A percentile compares a stretch with the other conserved stretches of the same genome.
Evolutionary conservation across 306 rosid genomes (phyloP).

Genomic region (Fragaria nilgerrensis): DNA sequence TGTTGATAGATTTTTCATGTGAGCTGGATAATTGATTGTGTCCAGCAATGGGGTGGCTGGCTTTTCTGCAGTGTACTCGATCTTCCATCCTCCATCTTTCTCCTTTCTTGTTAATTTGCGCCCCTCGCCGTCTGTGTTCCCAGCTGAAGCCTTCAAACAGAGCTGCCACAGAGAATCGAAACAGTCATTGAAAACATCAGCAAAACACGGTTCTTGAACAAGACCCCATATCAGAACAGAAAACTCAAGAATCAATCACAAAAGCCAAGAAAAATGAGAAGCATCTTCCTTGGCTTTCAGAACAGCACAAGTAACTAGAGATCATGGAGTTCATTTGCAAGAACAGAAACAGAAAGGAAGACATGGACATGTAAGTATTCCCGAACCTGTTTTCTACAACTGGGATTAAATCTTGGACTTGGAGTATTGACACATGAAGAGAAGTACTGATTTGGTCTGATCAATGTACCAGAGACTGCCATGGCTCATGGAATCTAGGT

Average conservation of each 20-base stretch:
- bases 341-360: slow-evolving; percentile 3
- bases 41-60: slow-evolving; percentile 83
- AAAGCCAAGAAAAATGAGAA: slow-evolving; percentile 4
- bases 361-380: not conserved
- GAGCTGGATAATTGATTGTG: slow-evolving; percentile 69
- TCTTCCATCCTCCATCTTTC: slow-evolving; percentile 53
- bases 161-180: slow-evolving; percentile 37
- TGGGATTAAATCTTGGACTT: slow-evolving; percentile 30
- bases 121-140: slow-evolving; percentile 34
- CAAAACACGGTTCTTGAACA: not conserved
- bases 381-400: slow-evolving; percentile 52
- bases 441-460: slow-evolving; percentile 39
- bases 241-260: not conserved
- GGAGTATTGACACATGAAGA: slow-evolving; percentile 28
- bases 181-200: slow-evolving; percentile 14
- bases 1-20: slow-evolving; percentile 70
- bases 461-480: slow-evolving; percentile 46
- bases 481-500: slow-evolving; percentile 31
- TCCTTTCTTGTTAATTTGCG: slow-evolving; percentile 42
- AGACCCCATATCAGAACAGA: not conserved
- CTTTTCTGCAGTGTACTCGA: slow-evolving; percentile 50
- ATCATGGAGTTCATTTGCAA: slow-evolving; percentile 7
- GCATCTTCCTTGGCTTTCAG: not conserved
- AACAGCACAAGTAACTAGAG: not conserved
- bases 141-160: slow-evolving; percentile 50